phyloP scores from a whole-genome alignment of 148 eudicot genomes.

The Diospyros lotus region DNA sequence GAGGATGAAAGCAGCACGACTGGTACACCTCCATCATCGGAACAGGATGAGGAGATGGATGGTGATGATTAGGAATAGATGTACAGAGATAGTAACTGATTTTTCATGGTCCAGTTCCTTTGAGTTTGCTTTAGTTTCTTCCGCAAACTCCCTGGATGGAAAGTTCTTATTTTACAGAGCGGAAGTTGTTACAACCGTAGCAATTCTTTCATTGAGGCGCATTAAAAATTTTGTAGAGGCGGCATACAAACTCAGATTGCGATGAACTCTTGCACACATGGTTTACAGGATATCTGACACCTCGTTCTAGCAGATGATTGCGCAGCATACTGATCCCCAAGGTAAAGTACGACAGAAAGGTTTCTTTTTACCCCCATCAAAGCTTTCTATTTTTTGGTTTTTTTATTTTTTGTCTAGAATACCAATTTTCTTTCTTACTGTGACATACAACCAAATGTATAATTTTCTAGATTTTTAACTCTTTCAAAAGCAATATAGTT shows the following conservation, averaged over 20 bases:
- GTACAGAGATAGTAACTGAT: conserved; percentile 15
- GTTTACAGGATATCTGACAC: background rate
- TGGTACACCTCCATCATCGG: conserved; percentile 31
- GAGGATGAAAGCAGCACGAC: conserved; percentile 34
- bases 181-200: background rate
- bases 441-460: too few relatives aligned
- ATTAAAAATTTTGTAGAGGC: background rate
- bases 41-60: conserved; percentile 90
- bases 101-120: background rate
- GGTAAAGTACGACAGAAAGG: background rate
- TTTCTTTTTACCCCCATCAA: too few relatives aligned
- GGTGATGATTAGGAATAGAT: conserved; percentile 54
- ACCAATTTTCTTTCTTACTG: too few relatives aligned
- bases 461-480: too few relatives aligned
- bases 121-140: conserved; percentile 5
- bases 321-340: background rate
- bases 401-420: too few relatives aligned
- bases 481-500: too few relatives aligned
- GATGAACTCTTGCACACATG: background rate
- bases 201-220: background rate
- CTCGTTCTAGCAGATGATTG: background rate
- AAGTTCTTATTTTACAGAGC: conserved; percentile 1
- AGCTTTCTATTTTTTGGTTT: too few relatives aligned
- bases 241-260: background rate
- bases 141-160: background rate